Conservation (phyloP, 2,329 filamentous ascomycete genomes). For the Scleromitrula shiraiana region DNA sequence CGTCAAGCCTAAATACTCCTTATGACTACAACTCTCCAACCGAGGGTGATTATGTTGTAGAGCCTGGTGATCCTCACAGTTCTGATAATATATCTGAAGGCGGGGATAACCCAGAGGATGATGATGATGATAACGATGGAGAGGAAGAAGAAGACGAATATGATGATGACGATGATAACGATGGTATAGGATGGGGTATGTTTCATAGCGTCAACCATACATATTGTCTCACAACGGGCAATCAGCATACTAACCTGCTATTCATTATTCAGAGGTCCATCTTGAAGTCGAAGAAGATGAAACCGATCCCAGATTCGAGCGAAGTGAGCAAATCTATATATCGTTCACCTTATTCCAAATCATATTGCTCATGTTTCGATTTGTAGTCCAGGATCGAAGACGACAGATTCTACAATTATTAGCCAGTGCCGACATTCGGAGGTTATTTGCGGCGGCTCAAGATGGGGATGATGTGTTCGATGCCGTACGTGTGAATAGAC, state of each 20-base stretch:
- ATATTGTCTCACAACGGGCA: neutral
- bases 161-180: neutral
- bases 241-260: neutral
- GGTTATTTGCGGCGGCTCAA: slow-evolving; percentile 11
- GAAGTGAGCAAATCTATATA: slow-evolving; percentile 30
- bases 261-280: neutral
- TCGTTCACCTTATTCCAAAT: slow-evolving; percentile 17
- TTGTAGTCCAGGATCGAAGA: slow-evolving; percentile 19
- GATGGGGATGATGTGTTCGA: slow-evolving; percentile 14
- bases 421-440: slow-evolving; percentile 10
- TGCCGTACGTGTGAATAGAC: slow-evolving; percentile 38
- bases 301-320: slow-evolving; percentile 23
- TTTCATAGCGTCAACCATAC: neutral
- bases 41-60: too few species aligned
- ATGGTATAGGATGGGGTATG: neutral
- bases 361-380: slow-evolving; percentile 24
- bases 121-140: neutral
- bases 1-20: too few species aligned
- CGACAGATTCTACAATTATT: slow-evolving; percentile 20
- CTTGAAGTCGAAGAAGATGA: slow-evolving; percentile 4
- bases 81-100: too few species aligned
- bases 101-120: neutral
- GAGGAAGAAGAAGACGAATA: neutral
- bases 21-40: too few species aligned
- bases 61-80: too few species aligned